phyloP scores from a whole-genome alignment of 345 rosid species.

The Gossypium arboreum region DNA sequence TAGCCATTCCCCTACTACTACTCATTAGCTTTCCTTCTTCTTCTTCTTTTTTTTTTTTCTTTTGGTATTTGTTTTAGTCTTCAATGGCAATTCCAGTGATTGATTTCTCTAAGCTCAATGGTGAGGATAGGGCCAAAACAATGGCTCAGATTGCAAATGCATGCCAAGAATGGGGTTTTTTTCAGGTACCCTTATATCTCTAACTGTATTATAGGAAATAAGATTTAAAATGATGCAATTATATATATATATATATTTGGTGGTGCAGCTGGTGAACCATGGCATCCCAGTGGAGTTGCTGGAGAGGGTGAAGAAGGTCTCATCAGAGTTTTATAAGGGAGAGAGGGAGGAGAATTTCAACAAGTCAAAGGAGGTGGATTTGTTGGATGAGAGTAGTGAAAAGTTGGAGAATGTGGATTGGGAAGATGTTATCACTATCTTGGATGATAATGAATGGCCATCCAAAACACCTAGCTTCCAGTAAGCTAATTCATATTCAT shows the following conservation, averaged over 20 bases:
- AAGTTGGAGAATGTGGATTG: conserved; percentile 65
- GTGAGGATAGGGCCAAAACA: conserved; percentile 58
- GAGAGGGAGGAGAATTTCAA: conserved; percentile 75
- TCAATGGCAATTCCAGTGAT: conserved; percentile 85
- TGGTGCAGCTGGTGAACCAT: conserved; percentile 68
- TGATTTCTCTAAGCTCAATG: conserved; percentile 76
- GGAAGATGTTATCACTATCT: conserved; percentile 78
- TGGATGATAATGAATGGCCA: conserved; percentile 64
- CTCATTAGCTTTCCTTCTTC: neutral
- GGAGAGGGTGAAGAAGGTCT: conserved; percentile 63
- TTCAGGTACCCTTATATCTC: conserved; percentile 50
- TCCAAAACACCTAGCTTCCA: conserved; percentile 51
- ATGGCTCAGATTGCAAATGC: conserved; percentile 68
- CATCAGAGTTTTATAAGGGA: conserved; percentile 45
- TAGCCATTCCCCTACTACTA: neutral
- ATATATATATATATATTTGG: neutral
- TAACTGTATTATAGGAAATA: neutral
- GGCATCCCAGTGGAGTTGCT: conserved; percentile 68
- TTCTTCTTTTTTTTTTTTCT: no score
- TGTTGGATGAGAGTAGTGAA: conserved; percentile 40
- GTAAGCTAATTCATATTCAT: conserved; percentile 30
- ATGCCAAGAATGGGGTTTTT: conserved; percentile 90
- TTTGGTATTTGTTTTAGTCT: no score
- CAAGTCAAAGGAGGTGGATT: conserved; percentile 42
- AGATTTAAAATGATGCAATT: neutral